phyloP scores from a whole-genome alignment of 2,329 filamentous ascomycete genomes.

The Botrytis elliptica region DNA sequence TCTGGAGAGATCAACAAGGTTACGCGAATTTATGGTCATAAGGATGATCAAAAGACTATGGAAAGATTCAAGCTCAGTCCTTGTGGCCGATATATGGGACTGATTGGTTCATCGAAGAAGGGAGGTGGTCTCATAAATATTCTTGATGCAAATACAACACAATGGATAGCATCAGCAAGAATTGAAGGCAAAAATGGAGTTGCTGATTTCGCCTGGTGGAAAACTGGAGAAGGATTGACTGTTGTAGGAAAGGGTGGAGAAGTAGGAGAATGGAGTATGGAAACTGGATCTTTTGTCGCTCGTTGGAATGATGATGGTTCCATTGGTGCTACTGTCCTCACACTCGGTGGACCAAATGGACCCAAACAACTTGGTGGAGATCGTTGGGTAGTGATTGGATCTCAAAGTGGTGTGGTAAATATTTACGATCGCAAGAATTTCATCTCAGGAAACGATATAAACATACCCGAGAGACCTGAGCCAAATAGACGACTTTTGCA shows the following conservation, averaged over 20 bases:
- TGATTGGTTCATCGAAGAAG: slow-evolving; percentile 77
- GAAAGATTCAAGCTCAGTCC: slow-evolving; percentile 86
- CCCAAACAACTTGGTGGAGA: slow-evolving; percentile 68
- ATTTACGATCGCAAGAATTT: slow-evolving; percentile 73
- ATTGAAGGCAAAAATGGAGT: slow-evolving; percentile 81
- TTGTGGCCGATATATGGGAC: slow-evolving; percentile 79
- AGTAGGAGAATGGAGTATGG: slow-evolving; percentile 82
- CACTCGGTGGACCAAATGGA: slow-evolving; percentile 67
- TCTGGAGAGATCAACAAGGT: slow-evolving; percentile 82
- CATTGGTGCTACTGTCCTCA: slow-evolving; percentile 78
- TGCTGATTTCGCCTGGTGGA: slow-evolving; percentile 92
- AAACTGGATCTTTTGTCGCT: slow-evolving; percentile 66
- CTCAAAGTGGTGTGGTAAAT: slow-evolving; percentile 84
- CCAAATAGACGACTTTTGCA: slow-evolving; percentile 78
- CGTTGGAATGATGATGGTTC: slow-evolving; percentile 90
- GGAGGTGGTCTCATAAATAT: slow-evolving; percentile 88
- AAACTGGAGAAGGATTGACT: slow-evolving; percentile 74
- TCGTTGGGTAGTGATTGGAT: slow-evolving; percentile 86
- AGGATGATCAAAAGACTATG: slow-evolving; percentile 84
- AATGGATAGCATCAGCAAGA: slow-evolving; percentile 82
- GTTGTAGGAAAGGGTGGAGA: slow-evolving; percentile 85
- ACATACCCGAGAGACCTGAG: slow-evolving; percentile 65
- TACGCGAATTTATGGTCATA: slow-evolving; percentile 69
- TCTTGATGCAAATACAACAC: slow-evolving; percentile 73
- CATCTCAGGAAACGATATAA: slow-evolving; percentile 44